phyloP scores from a whole-genome alignment of 2,329 filamentous ascomycete species.

The Mariannaea sp. region DNA sequence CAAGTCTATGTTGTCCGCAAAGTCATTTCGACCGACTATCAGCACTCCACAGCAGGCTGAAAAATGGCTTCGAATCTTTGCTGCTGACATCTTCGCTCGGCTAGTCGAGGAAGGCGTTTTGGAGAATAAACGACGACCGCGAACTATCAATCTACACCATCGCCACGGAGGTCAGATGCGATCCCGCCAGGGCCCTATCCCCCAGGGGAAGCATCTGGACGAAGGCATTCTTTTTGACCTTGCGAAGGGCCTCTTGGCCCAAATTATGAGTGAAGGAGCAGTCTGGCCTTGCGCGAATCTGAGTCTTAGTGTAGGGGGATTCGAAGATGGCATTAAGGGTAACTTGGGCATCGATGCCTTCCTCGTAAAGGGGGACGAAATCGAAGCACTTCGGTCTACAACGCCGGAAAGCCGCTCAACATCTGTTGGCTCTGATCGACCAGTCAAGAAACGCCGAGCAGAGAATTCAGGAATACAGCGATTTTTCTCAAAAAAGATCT shows the following conservation, averaged over 20 bases:
- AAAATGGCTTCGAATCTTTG: slow-evolving; percentile 90
- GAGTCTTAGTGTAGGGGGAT: slow-evolving; percentile 85
- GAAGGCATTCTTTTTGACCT: slow-evolving; percentile 75
- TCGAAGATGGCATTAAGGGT: slow-evolving; percentile 82
- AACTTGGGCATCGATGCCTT: slow-evolving; percentile 89
- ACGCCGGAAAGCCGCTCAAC: slow-evolving; percentile 28
- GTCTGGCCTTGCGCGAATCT: slow-evolving; percentile 94
- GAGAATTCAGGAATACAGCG: slow-evolving; percentile 59
- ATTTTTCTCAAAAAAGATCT: slow-evolving; percentile 57
- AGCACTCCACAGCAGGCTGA: slow-evolving; percentile 76
- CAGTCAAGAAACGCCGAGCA: slow-evolving; percentile 42
- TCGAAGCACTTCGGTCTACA: slow-evolving; percentile 46
- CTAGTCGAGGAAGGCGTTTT: slow-evolving; percentile 89
- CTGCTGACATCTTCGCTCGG: slow-evolving; percentile 86
- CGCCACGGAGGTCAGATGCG: slow-evolving; percentile 73
- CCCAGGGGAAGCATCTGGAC: slow-evolving; percentile 73
- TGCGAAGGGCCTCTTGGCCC: slow-evolving; percentile 74
- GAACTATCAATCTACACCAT: slow-evolving; percentile 83
- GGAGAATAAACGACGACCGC: slow-evolving; percentile 85
- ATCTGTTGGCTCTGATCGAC: slow-evolving; percentile 30
- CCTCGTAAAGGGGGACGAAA: slow-evolving; percentile 75
- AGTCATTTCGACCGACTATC: slow-evolving; percentile 88
- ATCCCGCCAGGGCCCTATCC: slow-evolving; percentile 77
- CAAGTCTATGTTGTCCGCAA: slow-evolving; percentile 96
- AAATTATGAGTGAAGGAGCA: slow-evolving; percentile 76